These are phyloP conservation scores for Myxozyma melibiosi DNA, from an alignment of 805 yeast genomes.

Conservation along the genomic window DNA sequence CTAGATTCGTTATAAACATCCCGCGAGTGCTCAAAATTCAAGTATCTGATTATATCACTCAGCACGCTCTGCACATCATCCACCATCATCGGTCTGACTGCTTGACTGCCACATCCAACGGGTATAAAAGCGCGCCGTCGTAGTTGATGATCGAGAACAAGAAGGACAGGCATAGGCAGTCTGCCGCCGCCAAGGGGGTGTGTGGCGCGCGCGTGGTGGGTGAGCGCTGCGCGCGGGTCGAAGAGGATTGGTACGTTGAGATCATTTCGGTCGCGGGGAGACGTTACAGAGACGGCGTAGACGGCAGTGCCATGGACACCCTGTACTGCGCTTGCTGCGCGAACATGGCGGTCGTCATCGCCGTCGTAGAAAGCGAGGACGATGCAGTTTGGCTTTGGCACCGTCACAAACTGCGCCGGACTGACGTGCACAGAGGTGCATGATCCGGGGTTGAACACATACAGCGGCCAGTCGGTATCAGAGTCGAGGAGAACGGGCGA, in stretches of 20 bases:
- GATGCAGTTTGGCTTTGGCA: conserved; percentile 5
- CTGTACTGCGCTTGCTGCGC: not conserved
- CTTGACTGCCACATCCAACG: conserved; percentile 25
- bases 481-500: not conserved
- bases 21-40: conserved; percentile 15
- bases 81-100: conserved; percentile 18
- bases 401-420: not conserved
- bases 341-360: conserved; percentile 8
- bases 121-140: conserved; percentile 25
- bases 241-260: conserved; percentile 16
- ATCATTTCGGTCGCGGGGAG: conserved; percentile 15
- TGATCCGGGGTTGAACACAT: conserved; percentile 4
- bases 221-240: conserved; percentile 24
- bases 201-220: conserved; percentile 28
- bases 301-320: conserved; percentile 17
- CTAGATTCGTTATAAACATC: not conserved
- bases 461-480: conserved; percentile 3
- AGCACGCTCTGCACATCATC: conserved; percentile 17
- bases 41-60: conserved; percentile 15
- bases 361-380: conserved; percentile 6
- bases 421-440: conserved; percentile 1
- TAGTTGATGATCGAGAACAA: conserved; percentile 19
- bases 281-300: conserved; percentile 18
- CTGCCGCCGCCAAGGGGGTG: conserved; percentile 34
- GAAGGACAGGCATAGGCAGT: conserved; percentile 25